Evolutionary conservation across 306 rosid species (phyloP), one percentile per base, ranked within the genome.

Genomic region (Oxytropis ochrocephala): DNA sequence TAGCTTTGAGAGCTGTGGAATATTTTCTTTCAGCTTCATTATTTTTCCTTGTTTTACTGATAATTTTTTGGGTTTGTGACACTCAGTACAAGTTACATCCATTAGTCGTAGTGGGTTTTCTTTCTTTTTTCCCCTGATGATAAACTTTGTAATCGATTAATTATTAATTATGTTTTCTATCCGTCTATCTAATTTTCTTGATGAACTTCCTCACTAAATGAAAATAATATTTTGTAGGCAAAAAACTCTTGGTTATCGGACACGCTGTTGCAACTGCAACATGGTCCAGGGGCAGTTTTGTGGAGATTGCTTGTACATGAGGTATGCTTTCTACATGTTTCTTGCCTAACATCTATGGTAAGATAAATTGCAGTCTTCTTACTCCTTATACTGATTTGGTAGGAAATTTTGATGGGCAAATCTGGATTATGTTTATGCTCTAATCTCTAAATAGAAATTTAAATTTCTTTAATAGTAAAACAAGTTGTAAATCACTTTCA

Each of bases 271-370:
- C 85, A 50, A 74, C 35, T 95, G 99, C 84, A 78, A 79, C 75
- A 50, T 75, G 88, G 81, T 84, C 47, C 91, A 83, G 77, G 99
- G 99, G 30, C 97, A 95, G 76, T 91, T 95, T 78, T 95, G 97
- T 78, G 99, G 99, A 29, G 99, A 95, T 76, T 95, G 99, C 83
- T 76, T 95, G 80, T 95, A 91, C 81, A 95, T 87, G 91, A 87
- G 97, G 99, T 95, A 81, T 75, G 61, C 41, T 54, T 69, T 74
- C 69, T 58, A 51, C 30, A 30, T 55, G 57, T 36, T 58, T 42
- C 73, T 64, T 21, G 68, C 60, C 17, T 27, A 49, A 47, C 50
- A 41, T 70, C 35, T 38, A 46, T 38, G 58, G 38, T 38, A 69
- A 39, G 64, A 59, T 54, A 58, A 58, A 5, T 19, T 27, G 54